Conservation (phyloP, 176 grass and related monocot species). For the Ampelocalamus luodianensis region DNA sequence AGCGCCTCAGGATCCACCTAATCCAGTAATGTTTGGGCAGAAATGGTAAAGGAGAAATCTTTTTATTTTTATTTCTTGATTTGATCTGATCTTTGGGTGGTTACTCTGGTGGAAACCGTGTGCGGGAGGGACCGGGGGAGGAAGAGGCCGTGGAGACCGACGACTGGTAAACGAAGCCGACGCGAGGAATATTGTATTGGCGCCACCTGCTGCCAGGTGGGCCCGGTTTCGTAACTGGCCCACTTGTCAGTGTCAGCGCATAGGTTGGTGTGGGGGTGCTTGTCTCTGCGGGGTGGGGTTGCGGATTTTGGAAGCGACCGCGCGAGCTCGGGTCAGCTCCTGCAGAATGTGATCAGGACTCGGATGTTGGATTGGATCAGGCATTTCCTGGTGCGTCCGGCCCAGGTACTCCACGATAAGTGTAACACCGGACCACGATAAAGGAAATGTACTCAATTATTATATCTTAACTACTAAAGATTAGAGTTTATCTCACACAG, state of each 20-base stretch:
- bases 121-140: slow-evolving; percentile 25
- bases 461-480: too few relatives aligned
- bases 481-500: too few relatives aligned
- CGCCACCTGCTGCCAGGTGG: slow-evolving; percentile 22
- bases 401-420: too few relatives aligned
- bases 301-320: neutral
- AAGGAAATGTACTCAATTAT: too few relatives aligned
- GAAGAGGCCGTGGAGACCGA: slow-evolving; percentile 39
- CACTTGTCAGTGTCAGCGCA: neutral
- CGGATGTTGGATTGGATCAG: too few relatives aligned
- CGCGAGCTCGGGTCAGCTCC: neutral
- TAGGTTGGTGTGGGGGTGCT: neutral
- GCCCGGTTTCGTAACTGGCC: neutral
- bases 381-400: too few relatives aligned
- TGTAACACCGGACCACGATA: too few relatives aligned
- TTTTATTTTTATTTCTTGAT: neutral
- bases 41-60: slow-evolving; percentile 26
- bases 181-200: slow-evolving; percentile 36
- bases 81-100: slow-evolving; percentile 46
- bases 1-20: neutral
- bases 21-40: neutral
- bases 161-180: slow-evolving; percentile 60
- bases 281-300: neutral
- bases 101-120: slow-evolving; percentile 53
- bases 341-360: too few relatives aligned